phyloP scores from a whole-genome alignment of 2,329 filamentous ascomycete genomes.

The Sporothrix brunneoviolacea region DNA sequence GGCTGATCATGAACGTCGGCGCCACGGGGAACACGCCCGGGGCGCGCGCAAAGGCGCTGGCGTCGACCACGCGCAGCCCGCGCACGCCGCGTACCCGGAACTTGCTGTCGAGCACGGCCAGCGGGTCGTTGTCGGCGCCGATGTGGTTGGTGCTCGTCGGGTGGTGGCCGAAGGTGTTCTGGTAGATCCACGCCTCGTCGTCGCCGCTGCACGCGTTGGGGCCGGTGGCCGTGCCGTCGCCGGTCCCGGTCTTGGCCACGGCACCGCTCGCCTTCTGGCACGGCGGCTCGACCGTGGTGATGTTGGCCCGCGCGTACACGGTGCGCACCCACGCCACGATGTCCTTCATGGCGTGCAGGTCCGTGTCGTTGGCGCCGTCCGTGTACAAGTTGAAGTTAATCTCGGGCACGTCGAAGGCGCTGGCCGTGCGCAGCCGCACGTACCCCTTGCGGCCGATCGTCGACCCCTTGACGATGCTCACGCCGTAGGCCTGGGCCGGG shows the following conservation, averaged over 20 bases:
- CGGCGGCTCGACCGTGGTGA: constrained; percentile 23
- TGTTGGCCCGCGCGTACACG: constrained; percentile 20
- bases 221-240: constrained; percentile 1
- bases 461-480: constrained; percentile 35
- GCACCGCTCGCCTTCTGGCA: constrained; percentile 19
- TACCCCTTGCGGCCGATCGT: constrained; percentile 35
- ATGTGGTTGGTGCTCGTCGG: constrained; percentile 9
- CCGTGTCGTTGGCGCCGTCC: constrained; percentile 42
- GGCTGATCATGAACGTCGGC: constrained; percentile 11
- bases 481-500: constrained; percentile 27
- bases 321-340: constrained; percentile 26
- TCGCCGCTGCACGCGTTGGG: not conserved
- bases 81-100: constrained; percentile 16
- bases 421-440: constrained; percentile 51
- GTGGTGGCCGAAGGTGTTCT: constrained; percentile 10
- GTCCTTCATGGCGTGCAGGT: constrained; percentile 33
- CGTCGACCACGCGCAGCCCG: constrained; percentile 16
- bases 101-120: constrained; percentile 12
- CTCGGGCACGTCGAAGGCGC: constrained; percentile 57
- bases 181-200: not conserved
- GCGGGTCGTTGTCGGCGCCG: constrained; percentile 8
- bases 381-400: constrained; percentile 37
- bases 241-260: not conserved
- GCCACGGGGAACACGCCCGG: constrained; percentile 11
- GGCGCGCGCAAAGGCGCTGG: constrained; percentile 13